phyloP scores from a whole-genome alignment of 164 flowering plant genomes.

The Tinospora cordifolia region DNA sequence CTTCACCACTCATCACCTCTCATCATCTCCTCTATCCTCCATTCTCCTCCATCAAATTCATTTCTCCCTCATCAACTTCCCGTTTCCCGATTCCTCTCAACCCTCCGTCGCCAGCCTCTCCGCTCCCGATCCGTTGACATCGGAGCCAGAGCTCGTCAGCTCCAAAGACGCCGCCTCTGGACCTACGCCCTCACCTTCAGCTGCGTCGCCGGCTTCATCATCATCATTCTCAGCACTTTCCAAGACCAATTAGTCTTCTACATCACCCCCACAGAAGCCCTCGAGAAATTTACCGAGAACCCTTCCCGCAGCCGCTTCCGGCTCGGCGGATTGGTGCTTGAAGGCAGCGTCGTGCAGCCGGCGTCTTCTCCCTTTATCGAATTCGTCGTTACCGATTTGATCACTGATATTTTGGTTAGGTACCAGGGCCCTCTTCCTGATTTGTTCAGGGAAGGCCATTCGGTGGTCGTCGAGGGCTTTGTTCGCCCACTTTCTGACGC shows the following conservation, averaged over 20 bases:
- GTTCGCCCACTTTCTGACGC: slow-evolving; percentile 55
- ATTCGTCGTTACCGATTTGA: slow-evolving; percentile 73
- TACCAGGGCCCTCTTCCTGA: slow-evolving; percentile 76
- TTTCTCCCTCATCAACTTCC: slow-evolving; percentile 1
- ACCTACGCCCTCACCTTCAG: slow-evolving; percentile 70
- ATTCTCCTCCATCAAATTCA: slow-evolving; percentile 2
- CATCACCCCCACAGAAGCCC: slow-evolving; percentile 72
- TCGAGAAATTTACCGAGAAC: slow-evolving; percentile 43
- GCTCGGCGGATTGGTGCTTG: slow-evolving; percentile 79
- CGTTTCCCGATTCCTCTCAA: slow-evolving; percentile 41
- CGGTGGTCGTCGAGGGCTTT: slow-evolving; percentile 86
- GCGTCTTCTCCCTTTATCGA: slow-evolving; percentile 59
- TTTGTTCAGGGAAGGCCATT: slow-evolving; percentile 85
- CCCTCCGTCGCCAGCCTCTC: slow-evolving; percentile 35
- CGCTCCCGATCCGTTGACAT: slow-evolving; percentile 48
- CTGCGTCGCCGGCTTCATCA: slow-evolving; percentile 65
- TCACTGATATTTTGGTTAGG: slow-evolving; percentile 68
- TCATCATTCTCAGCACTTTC: slow-evolving; percentile 58
- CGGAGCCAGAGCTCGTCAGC: slow-evolving; percentile 73
- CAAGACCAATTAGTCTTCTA: slow-evolving; percentile 82
- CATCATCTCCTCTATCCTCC: neutral
- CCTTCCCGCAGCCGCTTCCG: slow-evolving; percentile 60
- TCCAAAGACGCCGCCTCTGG: slow-evolving; percentile 86
- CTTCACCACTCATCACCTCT: neutral
- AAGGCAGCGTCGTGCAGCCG: slow-evolving; percentile 61